Evolutionary conservation across 805 yeast genomes (phyloP).

Genomic region (Candida hungchunana): DNA sequence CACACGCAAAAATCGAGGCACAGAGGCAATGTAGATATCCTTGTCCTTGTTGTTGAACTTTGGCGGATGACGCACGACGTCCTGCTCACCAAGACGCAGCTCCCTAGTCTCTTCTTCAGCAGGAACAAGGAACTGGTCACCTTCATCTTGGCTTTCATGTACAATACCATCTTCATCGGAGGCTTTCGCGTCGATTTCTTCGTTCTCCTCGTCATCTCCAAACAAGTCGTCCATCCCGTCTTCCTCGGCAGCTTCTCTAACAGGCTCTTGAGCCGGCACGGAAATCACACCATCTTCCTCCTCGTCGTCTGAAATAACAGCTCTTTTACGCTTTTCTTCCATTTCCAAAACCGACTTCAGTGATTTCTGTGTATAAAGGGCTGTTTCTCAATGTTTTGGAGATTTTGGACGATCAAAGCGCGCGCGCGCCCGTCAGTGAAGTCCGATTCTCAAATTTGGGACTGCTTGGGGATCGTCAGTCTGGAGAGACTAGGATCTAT

Average conservation of each 20-base stretch:
- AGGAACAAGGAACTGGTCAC: conserved; percentile 23
- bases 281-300: conserved; percentile 11
- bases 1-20: conserved; percentile 79
- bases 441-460: too few species aligned
- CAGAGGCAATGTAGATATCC: conserved; percentile 45
- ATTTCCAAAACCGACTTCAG: too few species aligned
- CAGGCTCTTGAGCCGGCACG: conserved; percentile 7
- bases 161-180: conserved; percentile 15
- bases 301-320: conserved; percentile 21
- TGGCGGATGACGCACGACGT: conserved; percentile 39
- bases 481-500: too few species aligned
- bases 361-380: too few species aligned
- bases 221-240: conserved; percentile 43
- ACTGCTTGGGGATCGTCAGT: too few species aligned
- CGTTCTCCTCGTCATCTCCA: conserved; percentile 26
- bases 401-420: too few species aligned
- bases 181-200: conserved; percentile 1
- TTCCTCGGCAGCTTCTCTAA: conserved; percentile 22
- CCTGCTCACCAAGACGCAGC: conserved; percentile 40
- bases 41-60: conserved; percentile 31
- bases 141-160: conserved; percentile 27
- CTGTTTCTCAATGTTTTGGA: too few species aligned
- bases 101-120: conserved; percentile 14
- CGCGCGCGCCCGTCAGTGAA: too few species aligned
- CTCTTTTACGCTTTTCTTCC: conserved; percentile 17